These are phyloP conservation scores for Erodium maritimum DNA, from an alignment of 345 rosid genomes.

Conservation along the genomic window DNA sequence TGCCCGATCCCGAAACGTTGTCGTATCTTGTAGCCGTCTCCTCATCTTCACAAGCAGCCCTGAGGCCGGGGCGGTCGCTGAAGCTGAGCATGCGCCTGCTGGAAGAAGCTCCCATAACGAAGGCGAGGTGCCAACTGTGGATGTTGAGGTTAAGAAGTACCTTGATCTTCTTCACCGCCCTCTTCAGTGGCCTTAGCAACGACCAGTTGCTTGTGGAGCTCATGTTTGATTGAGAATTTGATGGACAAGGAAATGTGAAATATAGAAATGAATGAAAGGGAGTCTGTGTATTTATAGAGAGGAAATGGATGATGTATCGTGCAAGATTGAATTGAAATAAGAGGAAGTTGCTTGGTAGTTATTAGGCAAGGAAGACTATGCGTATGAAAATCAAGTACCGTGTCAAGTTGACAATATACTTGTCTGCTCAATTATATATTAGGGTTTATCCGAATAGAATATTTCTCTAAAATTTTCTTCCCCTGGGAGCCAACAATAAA, in stretches of 20 bases:
- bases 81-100: constrained; percentile 40
- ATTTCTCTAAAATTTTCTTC: no score
- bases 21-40: constrained; percentile 12
- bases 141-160: constrained; percentile 36
- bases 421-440: no score
- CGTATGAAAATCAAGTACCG: no score
- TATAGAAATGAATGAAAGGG: not conserved
- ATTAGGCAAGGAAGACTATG: no score
- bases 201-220: constrained; percentile 6
- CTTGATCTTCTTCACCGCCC: constrained; percentile 60
- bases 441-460: no score
- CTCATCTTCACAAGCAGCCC: constrained; percentile 22
- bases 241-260: no score
- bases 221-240: not conserved
- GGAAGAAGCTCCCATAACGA: constrained; percentile 28
- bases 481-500: no score
- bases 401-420: no score
- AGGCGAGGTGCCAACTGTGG: constrained; percentile 38
- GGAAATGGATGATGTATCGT: no score
- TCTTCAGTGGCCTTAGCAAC: constrained; percentile 43
- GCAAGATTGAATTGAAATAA: not conserved
- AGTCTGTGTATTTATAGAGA: not conserved
- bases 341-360: not conserved
- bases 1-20: constrained; percentile 11
- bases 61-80: constrained; percentile 29